phyloP scores from a whole-genome alignment of 1,139 yeast genomes.

The Hyphopichia khmerensis region DNA sequence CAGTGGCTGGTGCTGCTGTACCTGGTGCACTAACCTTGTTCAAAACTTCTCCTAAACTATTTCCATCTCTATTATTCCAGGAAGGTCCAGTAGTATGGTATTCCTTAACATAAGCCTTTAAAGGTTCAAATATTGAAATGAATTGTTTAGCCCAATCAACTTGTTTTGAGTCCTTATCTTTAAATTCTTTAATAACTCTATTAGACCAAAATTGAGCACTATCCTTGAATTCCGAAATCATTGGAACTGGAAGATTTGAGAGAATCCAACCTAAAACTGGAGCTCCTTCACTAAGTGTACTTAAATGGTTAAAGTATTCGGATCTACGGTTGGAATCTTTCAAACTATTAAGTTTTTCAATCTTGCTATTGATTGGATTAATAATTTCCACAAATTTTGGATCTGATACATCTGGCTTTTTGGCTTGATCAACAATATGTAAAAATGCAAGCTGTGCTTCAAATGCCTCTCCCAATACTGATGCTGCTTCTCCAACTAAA shows the following conservation, averaged over 20 bases:
- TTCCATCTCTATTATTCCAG: slow-evolving; percentile 59
- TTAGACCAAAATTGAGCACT: slow-evolving; percentile 94
- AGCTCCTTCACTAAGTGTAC: slow-evolving; percentile 83
- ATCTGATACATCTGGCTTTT: slow-evolving; percentile 62
- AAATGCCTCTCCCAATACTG: slow-evolving; percentile 58
- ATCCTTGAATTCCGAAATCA: slow-evolving; percentile 81
- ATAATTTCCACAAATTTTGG: slow-evolving; percentile 58
- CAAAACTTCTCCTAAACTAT: slow-evolving; percentile 41
- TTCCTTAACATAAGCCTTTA: slow-evolving; percentile 72
- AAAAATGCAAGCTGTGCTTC: slow-evolving; percentile 58
- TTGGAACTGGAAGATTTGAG: slow-evolving; percentile 66
- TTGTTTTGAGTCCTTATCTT: slow-evolving; percentile 63
- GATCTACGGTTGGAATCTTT: slow-evolving; percentile 78
- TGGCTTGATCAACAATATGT: slow-evolving; percentile 55
- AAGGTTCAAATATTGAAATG: slow-evolving; percentile 60
- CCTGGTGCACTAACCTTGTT: slow-evolving; percentile 15
- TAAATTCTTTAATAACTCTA: slow-evolving; percentile 80
- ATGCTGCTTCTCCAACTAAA: slow-evolving; percentile 59
- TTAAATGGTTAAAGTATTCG: slow-evolving; percentile 65
- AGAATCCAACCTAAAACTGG: slow-evolving; percentile 93
- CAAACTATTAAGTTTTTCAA: slow-evolving; percentile 56
- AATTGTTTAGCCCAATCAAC: slow-evolving; percentile 80
- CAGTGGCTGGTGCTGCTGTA: slow-evolving; percentile 18
- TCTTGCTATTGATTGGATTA: slow-evolving; percentile 63
- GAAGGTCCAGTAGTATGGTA: slow-evolving; percentile 78